phyloP scores from a whole-genome alignment of 331 rosid species.

The Stylosanthes scabra region DNA sequence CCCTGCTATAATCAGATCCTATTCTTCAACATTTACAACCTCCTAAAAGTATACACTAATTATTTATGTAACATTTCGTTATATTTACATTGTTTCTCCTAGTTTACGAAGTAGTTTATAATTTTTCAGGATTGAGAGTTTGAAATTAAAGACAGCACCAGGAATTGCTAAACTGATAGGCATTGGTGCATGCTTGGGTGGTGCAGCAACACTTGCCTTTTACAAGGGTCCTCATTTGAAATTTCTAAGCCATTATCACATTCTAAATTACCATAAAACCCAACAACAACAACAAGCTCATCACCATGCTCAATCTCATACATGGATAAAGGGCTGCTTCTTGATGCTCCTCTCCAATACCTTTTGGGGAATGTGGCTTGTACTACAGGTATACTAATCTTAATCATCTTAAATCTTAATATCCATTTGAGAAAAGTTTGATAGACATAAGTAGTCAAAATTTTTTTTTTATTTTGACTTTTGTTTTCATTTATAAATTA shows the following conservation, averaged over 20 bases:
- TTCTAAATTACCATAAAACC: constrained; percentile 27
- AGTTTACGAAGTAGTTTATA: background rate
- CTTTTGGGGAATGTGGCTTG: constrained; percentile 75
- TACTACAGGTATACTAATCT: constrained; percentile 62
- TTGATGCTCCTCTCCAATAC: constrained; percentile 66
- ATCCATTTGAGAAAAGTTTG: too few relatives aligned
- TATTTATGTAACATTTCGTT: background rate
- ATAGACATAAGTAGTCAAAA: too few relatives aligned
- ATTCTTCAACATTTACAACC: too few relatives aligned
- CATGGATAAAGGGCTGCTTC: constrained; percentile 84
- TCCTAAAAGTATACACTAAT: too few relatives aligned
- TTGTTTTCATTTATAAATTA: background rate
- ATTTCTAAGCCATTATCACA: constrained; percentile 42
- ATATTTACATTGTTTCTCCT: background rate
- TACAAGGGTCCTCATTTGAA: constrained; percentile 67
- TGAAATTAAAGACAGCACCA: constrained; percentile 54
- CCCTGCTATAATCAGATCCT: too few relatives aligned
- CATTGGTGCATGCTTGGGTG: constrained; percentile 57
- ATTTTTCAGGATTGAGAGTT: constrained; percentile 57
- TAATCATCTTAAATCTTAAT: background rate
- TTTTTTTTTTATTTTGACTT: background rate
- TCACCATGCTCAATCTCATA: constrained; percentile 24
- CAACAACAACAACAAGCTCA: constrained; percentile 20
- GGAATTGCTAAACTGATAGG: constrained; percentile 77
- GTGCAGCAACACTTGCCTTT: constrained; percentile 68